Conservation (phyloP, 805 yeast species). For the Zygoascus biomembranicola region DNA sequence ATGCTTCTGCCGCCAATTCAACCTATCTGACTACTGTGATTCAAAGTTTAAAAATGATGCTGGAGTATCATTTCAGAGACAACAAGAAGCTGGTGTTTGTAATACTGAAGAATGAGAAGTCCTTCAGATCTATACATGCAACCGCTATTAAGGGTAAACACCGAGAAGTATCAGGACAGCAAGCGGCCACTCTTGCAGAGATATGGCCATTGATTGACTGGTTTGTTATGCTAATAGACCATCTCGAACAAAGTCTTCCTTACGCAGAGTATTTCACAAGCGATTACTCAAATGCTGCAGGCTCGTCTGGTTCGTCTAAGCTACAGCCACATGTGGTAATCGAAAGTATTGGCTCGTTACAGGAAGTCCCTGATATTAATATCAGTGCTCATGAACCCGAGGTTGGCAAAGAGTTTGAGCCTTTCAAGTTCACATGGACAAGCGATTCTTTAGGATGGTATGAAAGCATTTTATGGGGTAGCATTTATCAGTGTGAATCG, state of each 20-base stretch:
- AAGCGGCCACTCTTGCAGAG: background rate
- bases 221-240: constrained; percentile 6
- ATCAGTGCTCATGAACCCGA: constrained; percentile 9
- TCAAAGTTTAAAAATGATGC: constrained; percentile 17
- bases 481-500: constrained; percentile 33
- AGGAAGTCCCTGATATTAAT: constrained; percentile 10
- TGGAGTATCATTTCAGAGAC: constrained; percentile 19
- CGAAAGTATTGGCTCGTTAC: constrained; percentile 14
- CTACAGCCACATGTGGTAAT: constrained; percentile 18
- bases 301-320: constrained; percentile 2
- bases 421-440: constrained; percentile 55
- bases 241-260: constrained; percentile 7
- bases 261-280: constrained; percentile 10
- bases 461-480: constrained; percentile 54
- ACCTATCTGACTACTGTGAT: constrained; percentile 16
- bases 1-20: constrained; percentile 18
- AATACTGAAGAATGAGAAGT: constrained; percentile 18
- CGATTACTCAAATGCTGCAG: background rate
- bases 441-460: constrained; percentile 68
- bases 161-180: background rate
- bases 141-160: background rate
- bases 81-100: constrained; percentile 22
- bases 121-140: constrained; percentile 10
- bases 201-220: constrained; percentile 11
- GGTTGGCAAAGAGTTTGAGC: constrained; percentile 29